Conservation (phyloP, 805 yeast genomes). For the Hermanozyma aechmeae region DNA sequence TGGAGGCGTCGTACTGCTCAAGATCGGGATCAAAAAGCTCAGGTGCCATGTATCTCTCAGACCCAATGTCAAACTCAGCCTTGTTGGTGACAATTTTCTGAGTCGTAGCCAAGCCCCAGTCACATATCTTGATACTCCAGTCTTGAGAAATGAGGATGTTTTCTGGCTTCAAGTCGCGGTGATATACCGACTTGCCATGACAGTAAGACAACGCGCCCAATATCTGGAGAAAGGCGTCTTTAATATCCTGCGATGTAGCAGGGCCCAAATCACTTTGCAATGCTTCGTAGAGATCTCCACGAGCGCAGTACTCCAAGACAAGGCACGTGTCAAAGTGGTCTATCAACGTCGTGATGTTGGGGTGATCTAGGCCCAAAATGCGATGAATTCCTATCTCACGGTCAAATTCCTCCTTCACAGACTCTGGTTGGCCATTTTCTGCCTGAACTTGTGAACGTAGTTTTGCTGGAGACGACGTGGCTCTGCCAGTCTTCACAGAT, state of each 20-base stretch:
- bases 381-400: slow-evolving; percentile 61
- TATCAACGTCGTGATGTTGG: slow-evolving; percentile 36
- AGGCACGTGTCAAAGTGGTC: slow-evolving; percentile 46
- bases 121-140: slow-evolving; percentile 50
- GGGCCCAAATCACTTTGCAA: slow-evolving; percentile 56
- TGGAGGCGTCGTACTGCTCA: slow-evolving; percentile 64
- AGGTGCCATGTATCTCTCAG: slow-evolving; percentile 93
- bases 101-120: slow-evolving; percentile 53
- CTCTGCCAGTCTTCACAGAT: slow-evolving; percentile 12
- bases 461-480: slow-evolving; percentile 29
- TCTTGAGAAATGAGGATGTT: slow-evolving; percentile 37
- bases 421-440: background rate
- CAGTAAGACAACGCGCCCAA: slow-evolving; percentile 43
- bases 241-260: slow-evolving; percentile 42
- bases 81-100: slow-evolving; percentile 45
- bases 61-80: slow-evolving; percentile 67
- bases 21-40: slow-evolving; percentile 62
- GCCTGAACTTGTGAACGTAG: slow-evolving; percentile 12
- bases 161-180: slow-evolving; percentile 52
- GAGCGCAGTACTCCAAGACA: slow-evolving; percentile 70
- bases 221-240: slow-evolving; percentile 44
- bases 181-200: slow-evolving; percentile 40
- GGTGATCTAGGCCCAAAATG: slow-evolving; percentile 45
- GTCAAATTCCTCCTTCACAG: slow-evolving; percentile 41
- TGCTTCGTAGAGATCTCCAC: slow-evolving; percentile 82